A percentile compares a stretch with the other conserved stretches of the same genome.
These are phyloP conservation scores for Candida rishiriensis DNA, from an alignment of 805 yeast species.

Conservation along the genomic window DNA sequence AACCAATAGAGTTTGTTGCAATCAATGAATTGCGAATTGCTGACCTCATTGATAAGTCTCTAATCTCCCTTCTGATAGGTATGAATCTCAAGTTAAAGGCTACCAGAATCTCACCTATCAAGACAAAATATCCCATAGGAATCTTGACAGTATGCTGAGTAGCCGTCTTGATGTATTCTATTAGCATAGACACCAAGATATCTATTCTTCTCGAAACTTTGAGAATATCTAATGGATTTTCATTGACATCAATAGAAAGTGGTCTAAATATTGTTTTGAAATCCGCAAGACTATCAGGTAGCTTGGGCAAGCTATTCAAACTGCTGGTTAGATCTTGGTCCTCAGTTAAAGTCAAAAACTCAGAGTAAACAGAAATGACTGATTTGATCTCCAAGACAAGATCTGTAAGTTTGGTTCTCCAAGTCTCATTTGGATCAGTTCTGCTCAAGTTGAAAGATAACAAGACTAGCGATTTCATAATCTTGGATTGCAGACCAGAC, in stretches of 20 bases:
- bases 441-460: constrained; percentile 53
- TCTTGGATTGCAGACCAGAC: constrained; percentile 32
- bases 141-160: constrained; percentile 48
- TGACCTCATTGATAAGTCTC: constrained; percentile 46
- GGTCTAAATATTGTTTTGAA: constrained; percentile 37
- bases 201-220: constrained; percentile 49
- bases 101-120: constrained; percentile 48
- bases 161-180: constrained; percentile 43
- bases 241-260: constrained; percentile 55
- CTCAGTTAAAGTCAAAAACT: constrained; percentile 51
- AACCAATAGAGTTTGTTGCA: constrained; percentile 41
- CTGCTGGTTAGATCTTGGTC: constrained; percentile 45
- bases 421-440: constrained; percentile 41
- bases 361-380: constrained; percentile 51
- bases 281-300: constrained; percentile 14
- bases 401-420: constrained; percentile 43
- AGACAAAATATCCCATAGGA: constrained; percentile 57
- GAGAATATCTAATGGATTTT: constrained; percentile 43
- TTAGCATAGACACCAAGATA: constrained; percentile 41
- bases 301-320: constrained; percentile 39
- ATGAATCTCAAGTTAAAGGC: constrained; percentile 52
- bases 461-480: constrained; percentile 50
- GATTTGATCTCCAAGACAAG: constrained; percentile 52
- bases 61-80: constrained; percentile 53
- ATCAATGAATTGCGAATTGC: constrained; percentile 40